These are phyloP conservation scores for Plasmodium cynomolgi DNA, from an alignment of 169 alveolate species.

Conservation along the genomic window DNA sequence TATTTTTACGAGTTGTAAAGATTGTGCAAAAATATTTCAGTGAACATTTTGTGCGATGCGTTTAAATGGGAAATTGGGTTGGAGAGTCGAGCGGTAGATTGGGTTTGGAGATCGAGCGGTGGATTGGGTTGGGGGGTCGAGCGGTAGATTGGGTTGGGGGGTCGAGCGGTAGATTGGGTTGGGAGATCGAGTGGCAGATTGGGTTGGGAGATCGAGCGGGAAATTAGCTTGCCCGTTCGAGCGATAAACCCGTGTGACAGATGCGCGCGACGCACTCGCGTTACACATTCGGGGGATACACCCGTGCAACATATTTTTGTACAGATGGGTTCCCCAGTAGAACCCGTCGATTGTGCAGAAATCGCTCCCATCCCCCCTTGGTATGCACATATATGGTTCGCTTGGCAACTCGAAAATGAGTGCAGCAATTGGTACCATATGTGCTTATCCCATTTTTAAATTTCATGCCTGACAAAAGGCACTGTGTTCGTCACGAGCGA, in stretches of 20 bases:
- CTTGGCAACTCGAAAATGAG: background rate
- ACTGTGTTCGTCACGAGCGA: background rate
- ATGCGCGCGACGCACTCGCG: background rate
- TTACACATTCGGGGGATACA: background rate
- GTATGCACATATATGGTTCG: constrained; percentile 4
- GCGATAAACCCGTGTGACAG: background rate
- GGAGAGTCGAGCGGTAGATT: background rate
- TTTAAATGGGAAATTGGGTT: background rate
- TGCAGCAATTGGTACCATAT: background rate
- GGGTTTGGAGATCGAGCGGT: background rate
- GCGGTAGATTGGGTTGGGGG: background rate
- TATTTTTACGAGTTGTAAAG: background rate
- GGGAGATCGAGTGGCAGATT: too few relatives aligned
- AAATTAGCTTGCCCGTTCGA: background rate
- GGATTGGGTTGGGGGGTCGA: background rate
- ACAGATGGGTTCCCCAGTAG: background rate
- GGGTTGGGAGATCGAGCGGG: background rate
- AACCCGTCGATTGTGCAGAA: background rate
- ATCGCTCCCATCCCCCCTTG: background rate
- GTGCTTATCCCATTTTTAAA: background rate
- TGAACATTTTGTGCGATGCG: background rate
- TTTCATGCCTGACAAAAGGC: background rate
- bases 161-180: too few relatives aligned
- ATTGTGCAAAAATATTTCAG: background rate
- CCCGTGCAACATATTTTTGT: background rate